Base-by-base conservation (phyloP, 2,329 filamentous ascomycete species). In the Cercospora sp. region DNA sequence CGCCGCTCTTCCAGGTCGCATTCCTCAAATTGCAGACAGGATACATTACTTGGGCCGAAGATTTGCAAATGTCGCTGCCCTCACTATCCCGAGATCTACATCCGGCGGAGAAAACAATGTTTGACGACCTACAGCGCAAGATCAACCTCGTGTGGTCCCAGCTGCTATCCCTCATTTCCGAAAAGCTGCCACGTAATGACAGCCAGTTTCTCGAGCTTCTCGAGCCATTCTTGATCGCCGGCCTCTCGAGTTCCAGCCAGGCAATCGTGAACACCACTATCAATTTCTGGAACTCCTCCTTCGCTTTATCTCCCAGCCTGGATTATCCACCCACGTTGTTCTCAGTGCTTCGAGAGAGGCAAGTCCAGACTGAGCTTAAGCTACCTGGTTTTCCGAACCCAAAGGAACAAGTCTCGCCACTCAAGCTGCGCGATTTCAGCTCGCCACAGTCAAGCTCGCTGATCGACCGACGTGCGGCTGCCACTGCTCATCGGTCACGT, bases 251-350 rank as follows among this genome's bases (percentile, higher is more conserved):
- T 55, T 81, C 81, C 5, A 83, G 86, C 70, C 82, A 80, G 58
- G 79, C 77, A 3, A 82, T 86, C 9, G 82, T 84, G 10, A 86
- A 86, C 57, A 76, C 76, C 3, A 85, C 87, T 1, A 82, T 89
- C 28, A 75, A 79, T 16, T 83, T 86, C 69, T 97, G 93, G 93
- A 94, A 93, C 72, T 77, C 80, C 0, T 85, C 89, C 0, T 93
- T 92, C 74, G 88, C 88, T 21, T 81, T 85, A 16, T 84, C 86
- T 45, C 82, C 87, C 3, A 80, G 81, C 5, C 75, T 93, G 1
- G 80, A 86, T 26, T 94, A 92, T 78, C 90, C 93, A 0, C 79
- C 85, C 10, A 82, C 82, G 32, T 82, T 97, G 5, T 88, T 88
- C 73, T 79, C 83, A 2, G 85, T 89, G 1, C 81, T 97, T 37